These are phyloP conservation scores for Alternaria panax DNA, from an alignment of 2,329 filamentous ascomycete species.

Conservation along the genomic window DNA sequence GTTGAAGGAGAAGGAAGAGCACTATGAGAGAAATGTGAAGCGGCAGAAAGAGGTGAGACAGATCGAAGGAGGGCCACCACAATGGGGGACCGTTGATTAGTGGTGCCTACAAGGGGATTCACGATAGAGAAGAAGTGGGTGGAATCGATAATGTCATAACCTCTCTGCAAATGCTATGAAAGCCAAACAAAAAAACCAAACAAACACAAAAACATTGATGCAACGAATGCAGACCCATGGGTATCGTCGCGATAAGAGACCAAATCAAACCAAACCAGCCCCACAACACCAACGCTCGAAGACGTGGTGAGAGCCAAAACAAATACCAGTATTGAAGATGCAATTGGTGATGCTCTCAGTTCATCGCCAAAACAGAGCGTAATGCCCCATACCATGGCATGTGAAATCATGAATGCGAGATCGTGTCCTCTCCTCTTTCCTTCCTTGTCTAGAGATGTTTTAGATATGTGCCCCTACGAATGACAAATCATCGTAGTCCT, in stretches of 20 bases:
- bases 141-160: neutral
- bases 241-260: slow-evolving; percentile 7
- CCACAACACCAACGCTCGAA: neutral
- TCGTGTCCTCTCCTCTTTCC: neutral
- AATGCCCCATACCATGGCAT: neutral
- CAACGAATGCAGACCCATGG: slow-evolving; percentile 11
- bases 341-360: neutral
- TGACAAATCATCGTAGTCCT: slow-evolving; percentile 12
- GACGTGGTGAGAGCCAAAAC: neutral
- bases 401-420: neutral
- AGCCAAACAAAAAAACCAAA: slow-evolving; percentile 1
- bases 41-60: slow-evolving; percentile 42
- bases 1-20: slow-evolving; percentile 44
- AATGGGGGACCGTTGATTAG: slow-evolving; percentile 43
- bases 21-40: slow-evolving; percentile 43
- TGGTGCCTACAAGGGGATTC: neutral
- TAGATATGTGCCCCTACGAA: neutral
- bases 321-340: neutral
- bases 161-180: neutral
- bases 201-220: slow-evolving; percentile 2
- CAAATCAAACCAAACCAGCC: neutral
- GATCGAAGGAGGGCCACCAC: slow-evolving; percentile 33
- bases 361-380: neutral
- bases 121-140: neutral
- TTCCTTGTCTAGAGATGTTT: neutral